Percentiles rank a stretch among this genome's conserved stretches.
Conservation (phyloP, 495 filamentous ascomycete genomes). For the Arthonia radiata region DNA sequence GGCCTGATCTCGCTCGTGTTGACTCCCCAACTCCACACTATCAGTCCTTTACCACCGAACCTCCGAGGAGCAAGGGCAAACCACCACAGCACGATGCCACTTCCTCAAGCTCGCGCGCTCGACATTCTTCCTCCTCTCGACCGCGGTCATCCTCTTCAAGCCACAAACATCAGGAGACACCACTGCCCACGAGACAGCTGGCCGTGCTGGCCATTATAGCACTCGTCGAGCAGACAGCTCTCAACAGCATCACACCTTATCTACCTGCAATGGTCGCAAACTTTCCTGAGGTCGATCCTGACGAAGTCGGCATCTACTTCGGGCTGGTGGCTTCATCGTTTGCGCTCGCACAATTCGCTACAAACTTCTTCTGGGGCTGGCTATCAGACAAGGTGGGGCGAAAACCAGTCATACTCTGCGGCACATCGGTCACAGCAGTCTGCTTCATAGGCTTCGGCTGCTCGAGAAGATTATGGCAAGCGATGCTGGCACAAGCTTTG, state of each 20-base stretch:
- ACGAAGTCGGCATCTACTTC: conserved; percentile 64
- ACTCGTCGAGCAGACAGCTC: conserved; percentile 78
- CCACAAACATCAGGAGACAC: conserved; percentile 24
- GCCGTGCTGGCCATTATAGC: conserved; percentile 67
- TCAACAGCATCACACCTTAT: conserved; percentile 93
- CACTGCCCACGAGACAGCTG: conserved; percentile 64
- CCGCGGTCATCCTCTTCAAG: conserved; percentile 4
- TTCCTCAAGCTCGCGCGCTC: not conserved
- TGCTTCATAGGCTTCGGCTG: conserved; percentile 81
- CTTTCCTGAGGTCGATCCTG: conserved; percentile 52
- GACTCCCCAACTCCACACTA: conserved; percentile 61
- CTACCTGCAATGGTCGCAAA: conserved; percentile 72
- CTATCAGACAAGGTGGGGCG: conserved; percentile 71
- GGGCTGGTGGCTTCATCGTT: conserved; percentile 75
- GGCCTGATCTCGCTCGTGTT: too few species aligned
- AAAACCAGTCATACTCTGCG: conserved; percentile 76
- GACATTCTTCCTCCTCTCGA: conserved; percentile 6
- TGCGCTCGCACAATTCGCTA: conserved; percentile 72
- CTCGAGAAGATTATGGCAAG: conserved; percentile 56
- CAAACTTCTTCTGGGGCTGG: conserved; percentile 89
- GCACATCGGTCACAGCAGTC: conserved; percentile 52
- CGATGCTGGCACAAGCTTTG: conserved; percentile 57
- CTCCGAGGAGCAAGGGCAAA: conserved; percentile 53
- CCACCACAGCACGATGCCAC: conserved; percentile 16
- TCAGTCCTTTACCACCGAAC: conserved; percentile 82